Conservation (phyloP, 2,329 filamentous ascomycete species). For the Alternaria infectoria region DNA sequence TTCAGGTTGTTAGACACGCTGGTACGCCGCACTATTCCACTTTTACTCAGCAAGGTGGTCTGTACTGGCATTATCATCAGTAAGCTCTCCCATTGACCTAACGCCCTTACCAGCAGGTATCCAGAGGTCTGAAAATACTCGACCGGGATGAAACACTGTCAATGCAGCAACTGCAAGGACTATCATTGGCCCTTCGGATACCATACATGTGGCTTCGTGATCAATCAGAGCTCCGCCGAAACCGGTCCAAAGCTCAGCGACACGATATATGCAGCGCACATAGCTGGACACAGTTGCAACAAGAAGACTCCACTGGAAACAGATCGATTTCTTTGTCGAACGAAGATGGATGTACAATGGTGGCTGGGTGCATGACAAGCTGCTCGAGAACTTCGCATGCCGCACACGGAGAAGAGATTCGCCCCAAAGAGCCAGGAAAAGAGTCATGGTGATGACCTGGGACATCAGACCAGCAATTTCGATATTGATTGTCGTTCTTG, state of each 20-base stretch:
- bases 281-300: slow-evolving; percentile 54
- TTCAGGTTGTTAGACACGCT: slow-evolving; percentile 9
- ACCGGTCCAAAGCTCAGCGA: slow-evolving; percentile 55
- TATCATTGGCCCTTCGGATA: slow-evolving; percentile 61
- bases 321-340: slow-evolving; percentile 14
- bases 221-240: slow-evolving; percentile 54
- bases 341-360: slow-evolving; percentile 29
- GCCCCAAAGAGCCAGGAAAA: slow-evolving; percentile 52
- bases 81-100: slow-evolving; percentile 16
- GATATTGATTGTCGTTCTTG: slow-evolving; percentile 57
- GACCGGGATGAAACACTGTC: slow-evolving; percentile 54
- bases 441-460: slow-evolving; percentile 59
- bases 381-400: slow-evolving; percentile 22
- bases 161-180: slow-evolving; percentile 52
- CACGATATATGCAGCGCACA: slow-evolving; percentile 55
- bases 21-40: slow-evolving; percentile 22
- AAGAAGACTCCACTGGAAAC: slow-evolving; percentile 42
- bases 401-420: slow-evolving; percentile 41
- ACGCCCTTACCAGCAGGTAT: slow-evolving; percentile 27
- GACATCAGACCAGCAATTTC: slow-evolving; percentile 63
- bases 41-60: slow-evolving; percentile 12
- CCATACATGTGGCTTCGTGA: slow-evolving; percentile 56
- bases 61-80: slow-evolving; percentile 10
- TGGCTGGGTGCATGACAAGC: slow-evolving; percentile 25
- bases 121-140: slow-evolving; percentile 24